Evolutionary conservation across 257 asterid genomes (phyloP).

Genomic region (Rauvolfia tetraphylla): DNA sequence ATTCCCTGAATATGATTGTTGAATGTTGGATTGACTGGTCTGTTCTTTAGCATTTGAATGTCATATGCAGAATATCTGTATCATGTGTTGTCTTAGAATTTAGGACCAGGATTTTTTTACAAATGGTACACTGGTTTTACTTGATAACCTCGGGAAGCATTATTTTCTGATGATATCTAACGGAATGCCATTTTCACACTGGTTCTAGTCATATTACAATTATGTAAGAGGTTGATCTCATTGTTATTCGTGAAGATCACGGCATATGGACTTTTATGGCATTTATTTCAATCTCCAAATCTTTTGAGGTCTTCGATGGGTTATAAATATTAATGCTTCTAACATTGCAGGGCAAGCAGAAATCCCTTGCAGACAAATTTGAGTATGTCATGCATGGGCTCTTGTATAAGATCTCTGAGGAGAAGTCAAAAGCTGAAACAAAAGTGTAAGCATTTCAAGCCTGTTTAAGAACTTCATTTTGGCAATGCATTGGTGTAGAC

Average conservation of each 20-base stretch:
- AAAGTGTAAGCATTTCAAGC: conserved; percentile 50
- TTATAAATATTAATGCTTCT: neutral
- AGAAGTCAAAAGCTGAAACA: conserved; percentile 26
- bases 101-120: neutral
- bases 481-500: neutral
- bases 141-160: conserved; percentile 1
- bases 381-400: conserved; percentile 93
- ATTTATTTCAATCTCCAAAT: neutral
- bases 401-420: conserved; percentile 70
- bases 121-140: neutral
- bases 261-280: neutral
- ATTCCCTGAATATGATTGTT: neutral
- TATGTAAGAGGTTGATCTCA: neutral
- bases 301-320: neutral
- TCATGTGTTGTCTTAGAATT: neutral
- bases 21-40: neutral
- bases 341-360: conserved; percentile 47
- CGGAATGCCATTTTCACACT: neutral
- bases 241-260: neutral
- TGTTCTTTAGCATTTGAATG: neutral
- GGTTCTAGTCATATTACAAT: neutral
- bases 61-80: neutral
- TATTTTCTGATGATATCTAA: neutral
- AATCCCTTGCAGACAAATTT: conserved; percentile 81
- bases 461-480: neutral